Evolutionary conservation across 1,139 yeast species (phyloP).

Genomic region (Blastobotrys proliferans): DNA sequence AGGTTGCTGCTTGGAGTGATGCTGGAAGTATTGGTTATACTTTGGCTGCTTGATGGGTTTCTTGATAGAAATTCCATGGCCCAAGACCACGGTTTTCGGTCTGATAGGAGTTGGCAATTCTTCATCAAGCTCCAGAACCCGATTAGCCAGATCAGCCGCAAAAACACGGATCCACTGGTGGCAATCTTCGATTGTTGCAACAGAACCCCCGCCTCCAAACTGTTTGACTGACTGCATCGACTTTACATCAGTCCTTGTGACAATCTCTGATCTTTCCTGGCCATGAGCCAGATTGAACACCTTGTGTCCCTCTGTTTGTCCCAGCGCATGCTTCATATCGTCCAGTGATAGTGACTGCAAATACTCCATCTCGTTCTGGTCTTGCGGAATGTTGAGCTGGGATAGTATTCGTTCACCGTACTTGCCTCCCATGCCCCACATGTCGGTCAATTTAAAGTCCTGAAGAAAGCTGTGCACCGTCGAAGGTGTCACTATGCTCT

Average conservation of each 20-base stretch:
- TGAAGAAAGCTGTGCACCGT: slow-evolving; percentile 51
- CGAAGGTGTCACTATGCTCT: slow-evolving; percentile 60
- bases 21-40: background rate
- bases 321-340: slow-evolving; percentile 35
- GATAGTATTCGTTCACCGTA: slow-evolving; percentile 59
- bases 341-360: slow-evolving; percentile 30
- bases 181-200: slow-evolving; percentile 54
- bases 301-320: slow-evolving; percentile 39
- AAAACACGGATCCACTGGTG: slow-evolving; percentile 79
- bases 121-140: slow-evolving; percentile 75
- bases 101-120: slow-evolving; percentile 28
- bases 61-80: slow-evolving; percentile 17
- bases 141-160: slow-evolving; percentile 68
- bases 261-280: slow-evolving; percentile 47
- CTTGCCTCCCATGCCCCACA: slow-evolving; percentile 92
- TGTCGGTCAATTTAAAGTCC: slow-evolving; percentile 62
- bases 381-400: slow-evolving; percentile 34
- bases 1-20: slow-evolving; percentile 22
- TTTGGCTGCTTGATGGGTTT: slow-evolving; percentile 12
- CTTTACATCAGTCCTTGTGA: slow-evolving; percentile 59
- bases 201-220: slow-evolving; percentile 51
- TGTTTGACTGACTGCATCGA: slow-evolving; percentile 89
- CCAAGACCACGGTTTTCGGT: slow-evolving; percentile 37
- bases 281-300: slow-evolving; percentile 67
- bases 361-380: slow-evolving; percentile 25